Base-by-base conservation (phyloP, 2,329 filamentous ascomycete genomes). In the Aureobasidium sp. region DNA sequence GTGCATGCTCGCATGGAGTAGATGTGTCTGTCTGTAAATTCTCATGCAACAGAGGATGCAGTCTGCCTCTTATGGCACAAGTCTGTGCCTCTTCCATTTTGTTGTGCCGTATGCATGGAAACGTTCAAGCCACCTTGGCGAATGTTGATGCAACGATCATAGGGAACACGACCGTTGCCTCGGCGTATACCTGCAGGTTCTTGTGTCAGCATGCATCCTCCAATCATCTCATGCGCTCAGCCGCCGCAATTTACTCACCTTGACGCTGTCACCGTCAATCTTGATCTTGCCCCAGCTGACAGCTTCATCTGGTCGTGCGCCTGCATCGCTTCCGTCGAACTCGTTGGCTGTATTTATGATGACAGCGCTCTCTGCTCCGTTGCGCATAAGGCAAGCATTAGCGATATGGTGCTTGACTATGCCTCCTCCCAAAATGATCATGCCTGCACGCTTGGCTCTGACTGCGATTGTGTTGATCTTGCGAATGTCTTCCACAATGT, bases 201-300 rank as follows among this genome's bases (percentile, higher is more conserved):
- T 48, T 24, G 27, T 17, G 44, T 66, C 51, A 66, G 63, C 55
- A 29, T 10, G 10, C 32, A n/a, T 47, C 55, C 24, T 27, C 55
- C 55, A 48, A 48, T 59, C 55, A 39, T 48, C 15, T 39, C 12
- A 7, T 12, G 29, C 26, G n/a, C n/a, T 24, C 53, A 44, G 41
- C 39, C 55, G 55, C 29, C 43, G 41, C 32, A 48, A 46, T 32
- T 68, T 73, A 91, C 46, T 48, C 26, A 48, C 90, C 86, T 97
- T 99, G 62, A 97, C 92, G 69, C 87, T 89, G 66, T 94, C 88
- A 1, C 88, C 94, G 59, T 87, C 89, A 46, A 87, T 81, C 76
- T 95, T 97, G 75, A 99, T 97, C 81, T 99, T 99, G 3, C 94
- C 94, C 94, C 94, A 99, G 65, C 92, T 97, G 17, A 99, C 90